These are phyloP conservation scores for Buxus sempervirens DNA, from an alignment of 164 flowering plant species.

Conservation along the genomic window DNA sequence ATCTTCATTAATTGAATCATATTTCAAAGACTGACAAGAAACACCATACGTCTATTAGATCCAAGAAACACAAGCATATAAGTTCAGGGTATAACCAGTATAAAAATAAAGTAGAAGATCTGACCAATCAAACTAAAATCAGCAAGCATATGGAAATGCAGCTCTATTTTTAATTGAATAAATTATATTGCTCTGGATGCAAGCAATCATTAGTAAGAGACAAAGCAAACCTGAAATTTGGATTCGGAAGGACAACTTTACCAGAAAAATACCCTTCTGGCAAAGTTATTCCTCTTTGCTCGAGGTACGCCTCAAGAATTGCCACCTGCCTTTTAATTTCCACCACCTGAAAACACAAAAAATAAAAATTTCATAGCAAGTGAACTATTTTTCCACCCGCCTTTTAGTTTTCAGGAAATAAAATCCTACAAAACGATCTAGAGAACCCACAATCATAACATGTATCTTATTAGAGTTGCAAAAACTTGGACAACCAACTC, in stretches of 20 bases:
- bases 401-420: background rate
- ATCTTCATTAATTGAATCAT: background rate
- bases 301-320: conserved; percentile 84
- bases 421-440: background rate
- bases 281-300: conserved; percentile 75
- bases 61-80: background rate
- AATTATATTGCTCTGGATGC: background rate
- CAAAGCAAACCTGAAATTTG: conserved; percentile 54
- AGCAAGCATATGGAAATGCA: background rate
- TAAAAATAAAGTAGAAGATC: background rate
- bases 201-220: background rate
- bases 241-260: conserved; percentile 79
- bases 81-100: background rate
- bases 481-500: too few species aligned
- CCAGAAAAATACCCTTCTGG: conserved; percentile 71
- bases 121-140: background rate
- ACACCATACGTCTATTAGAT: background rate
- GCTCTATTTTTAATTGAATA: background rate
- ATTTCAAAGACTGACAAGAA: background rate
- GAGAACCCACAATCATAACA: too few species aligned
- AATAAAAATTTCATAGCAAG: background rate
- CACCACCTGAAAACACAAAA: conserved; percentile 44
- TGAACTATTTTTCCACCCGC: background rate
- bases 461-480: too few species aligned
- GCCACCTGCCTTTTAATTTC: conserved; percentile 55